Evolutionary conservation across 1,139 yeast genomes (phyloP), one percentile per base, ranked within the genome.

Genomic region (Diutina mesorugosa): DNA sequence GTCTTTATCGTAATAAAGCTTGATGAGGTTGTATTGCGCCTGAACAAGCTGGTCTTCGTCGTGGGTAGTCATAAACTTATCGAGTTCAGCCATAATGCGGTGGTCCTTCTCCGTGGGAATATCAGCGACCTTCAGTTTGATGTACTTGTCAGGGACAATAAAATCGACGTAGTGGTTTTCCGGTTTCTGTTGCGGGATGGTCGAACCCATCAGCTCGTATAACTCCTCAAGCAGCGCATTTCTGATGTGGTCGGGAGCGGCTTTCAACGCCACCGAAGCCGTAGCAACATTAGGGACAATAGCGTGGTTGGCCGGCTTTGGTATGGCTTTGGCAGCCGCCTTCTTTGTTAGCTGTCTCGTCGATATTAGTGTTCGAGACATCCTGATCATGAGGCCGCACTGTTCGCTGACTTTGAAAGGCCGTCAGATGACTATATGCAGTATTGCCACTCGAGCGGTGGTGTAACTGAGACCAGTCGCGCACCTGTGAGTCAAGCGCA

Each of bases 101-200:
- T 64, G 61, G 54, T 69, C 72, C 58, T 67, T 65, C 6, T 63
- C 65, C 41, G 70, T 67, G 35, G 68, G 60, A 54, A 64, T 61
- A 18, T 64, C 64, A 45, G 60, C 62, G 18, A 62, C 63, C 56
- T 61, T 64, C 41, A 68, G 60, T 60, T 68, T 71, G 28, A 72
- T 62, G 58, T 61, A 67, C 58, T 69, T 65, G 53, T 66, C 64
- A 6, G 77, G 76, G 45, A 74, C 71, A 29, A 62, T 62, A 56
- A 73, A 71, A 56, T 71, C 67, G 6, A 50, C 53, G 29, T 32
- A 50, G 26, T 32, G n/a, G 16, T 29, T 21, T 8, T 16, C 7
- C n/a, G 41, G 41, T 32, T 50, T 50, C 10, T 16, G 28, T 30
- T 30, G 26, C 1, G 53, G 53, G 6, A 50, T 7, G 9, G 26